phyloP scores from a whole-genome alignment of 495 filamentous ascomycete species.

The Aspergillus campestris region DNA sequence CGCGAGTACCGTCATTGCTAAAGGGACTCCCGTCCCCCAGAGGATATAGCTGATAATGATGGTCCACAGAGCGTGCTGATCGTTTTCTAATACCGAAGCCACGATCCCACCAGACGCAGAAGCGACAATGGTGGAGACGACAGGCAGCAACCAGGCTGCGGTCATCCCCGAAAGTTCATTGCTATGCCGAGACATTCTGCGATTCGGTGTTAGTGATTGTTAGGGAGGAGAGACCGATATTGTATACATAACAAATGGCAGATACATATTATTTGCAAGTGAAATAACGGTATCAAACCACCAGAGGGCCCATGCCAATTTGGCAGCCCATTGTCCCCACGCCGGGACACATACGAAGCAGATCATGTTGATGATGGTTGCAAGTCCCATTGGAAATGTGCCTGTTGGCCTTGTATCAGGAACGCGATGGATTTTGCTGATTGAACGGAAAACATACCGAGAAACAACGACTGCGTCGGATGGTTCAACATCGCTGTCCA shows the following conservation, averaged over 20 bases:
- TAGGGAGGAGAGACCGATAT: slow-evolving; percentile 2
- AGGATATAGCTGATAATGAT: slow-evolving; percentile 48
- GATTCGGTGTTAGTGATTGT: not conserved
- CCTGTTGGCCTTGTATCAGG: slow-evolving; percentile 4
- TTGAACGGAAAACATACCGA: slow-evolving; percentile 17
- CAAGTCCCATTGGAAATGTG: slow-evolving; percentile 55
- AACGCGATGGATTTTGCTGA: too few relatives aligned
- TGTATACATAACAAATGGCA: slow-evolving; percentile 49
- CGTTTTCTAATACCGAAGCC: slow-evolving; percentile 42
- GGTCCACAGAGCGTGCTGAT: slow-evolving; percentile 47
- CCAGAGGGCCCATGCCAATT: slow-evolving; percentile 49
- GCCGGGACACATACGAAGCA: slow-evolving; percentile 45
- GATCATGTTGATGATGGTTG: slow-evolving; percentile 54
- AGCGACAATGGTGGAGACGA: slow-evolving; percentile 51
- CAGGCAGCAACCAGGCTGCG: slow-evolving; percentile 52
- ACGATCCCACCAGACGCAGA: slow-evolving; percentile 49
- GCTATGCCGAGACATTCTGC: slow-evolving; percentile 7
- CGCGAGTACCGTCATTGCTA: slow-evolving; percentile 46
- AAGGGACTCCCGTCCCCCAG: slow-evolving; percentile 50
- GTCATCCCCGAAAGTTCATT: slow-evolving; percentile 45
- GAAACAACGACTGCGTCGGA: slow-evolving; percentile 51
- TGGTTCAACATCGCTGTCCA: slow-evolving; percentile 49
- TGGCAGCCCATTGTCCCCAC: slow-evolving; percentile 35
- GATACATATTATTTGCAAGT: slow-evolving; percentile 37
- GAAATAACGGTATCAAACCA: slow-evolving; percentile 48